These are phyloP conservation scores for Psilocybe subaeruginosa DNA, from an alignment of 768 basidiomycete genomes.

Conservation along the genomic window DNA sequence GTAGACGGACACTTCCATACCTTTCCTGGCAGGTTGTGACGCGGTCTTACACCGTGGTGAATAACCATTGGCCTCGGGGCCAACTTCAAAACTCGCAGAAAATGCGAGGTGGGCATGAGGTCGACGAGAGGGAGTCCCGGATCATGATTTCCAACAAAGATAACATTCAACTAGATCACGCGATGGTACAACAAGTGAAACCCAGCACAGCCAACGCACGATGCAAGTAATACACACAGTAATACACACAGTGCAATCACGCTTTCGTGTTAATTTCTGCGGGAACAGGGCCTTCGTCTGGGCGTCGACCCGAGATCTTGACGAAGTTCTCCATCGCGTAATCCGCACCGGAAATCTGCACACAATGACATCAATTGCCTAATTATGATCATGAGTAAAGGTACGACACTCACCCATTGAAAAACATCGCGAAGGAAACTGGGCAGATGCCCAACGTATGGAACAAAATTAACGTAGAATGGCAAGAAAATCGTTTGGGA, in stretches of 20 bases:
- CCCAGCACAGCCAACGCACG: neutral
- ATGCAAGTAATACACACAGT: neutral
- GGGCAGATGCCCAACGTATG: conserved; percentile 60
- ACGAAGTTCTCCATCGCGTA: conserved; percentile 69
- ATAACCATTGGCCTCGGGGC: neutral
- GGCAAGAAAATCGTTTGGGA: conserved; percentile 73
- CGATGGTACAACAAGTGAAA: conserved; percentile 12
- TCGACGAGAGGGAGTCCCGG: neutral
- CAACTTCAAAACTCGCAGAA: neutral
- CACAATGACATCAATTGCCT: conserved; percentile 2
- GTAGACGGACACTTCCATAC: neutral
- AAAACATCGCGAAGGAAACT: conserved; percentile 75
- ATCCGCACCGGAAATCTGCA: conserved; percentile 69
- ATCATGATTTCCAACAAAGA: neutral
- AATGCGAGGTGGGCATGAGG: neutral
- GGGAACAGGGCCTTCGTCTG: conserved; percentile 48
- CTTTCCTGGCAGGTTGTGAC: neutral
- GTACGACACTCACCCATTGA: conserved; percentile 62
- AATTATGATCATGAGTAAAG: neutral
- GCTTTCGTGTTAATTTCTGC: conserved; percentile 18
- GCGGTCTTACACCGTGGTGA: neutral
- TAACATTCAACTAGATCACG: conserved; percentile 11
- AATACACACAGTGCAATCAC: conserved; percentile 10
- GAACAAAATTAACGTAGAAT: conserved; percentile 67
- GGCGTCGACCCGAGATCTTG: conserved; percentile 62